Evolutionary conservation across 1,139 yeast genomes (phyloP), one percentile per base, ranked within the genome.

Genomic region (Scheffersomyces parashehatae): DNA sequence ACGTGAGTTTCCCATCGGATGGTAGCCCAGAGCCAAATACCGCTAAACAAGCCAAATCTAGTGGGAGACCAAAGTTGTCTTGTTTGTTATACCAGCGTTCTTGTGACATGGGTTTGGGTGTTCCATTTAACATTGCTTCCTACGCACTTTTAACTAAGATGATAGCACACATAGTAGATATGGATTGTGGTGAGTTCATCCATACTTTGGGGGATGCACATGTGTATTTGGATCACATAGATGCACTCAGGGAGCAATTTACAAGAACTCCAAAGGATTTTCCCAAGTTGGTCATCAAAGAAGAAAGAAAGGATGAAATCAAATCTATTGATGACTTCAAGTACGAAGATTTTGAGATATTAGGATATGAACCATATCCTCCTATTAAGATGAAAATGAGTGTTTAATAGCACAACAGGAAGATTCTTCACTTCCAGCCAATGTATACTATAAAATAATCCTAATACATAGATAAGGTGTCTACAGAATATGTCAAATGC

Each of bases 31-130:
- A 53, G 10, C 36, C 58, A 5, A 46, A 45, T 37, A 30, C 50
- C 3, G 31, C 36, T 5, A 56, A 58, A 36, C 59, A 46, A 48
- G 50, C 47, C 29, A 54, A 55, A 39, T 28, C 51, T 2, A 38
- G 47, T 4, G 41, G 52, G 4, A 81, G 68, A 56, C 95, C 95
- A 30, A 82, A 75, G 58, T 76, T 93, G 46, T 86, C 95, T 11
- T 95, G 99, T 64, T 79, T 86, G 48, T 73, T 93, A 70, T 93
- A 95, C 67, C 99, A 93, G 68, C 80, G 99, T 58, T 88, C 97
- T n/a, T 93, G 98, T 67, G 99, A 93, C 60, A 91, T 93, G 97
- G 99, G 99, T 0, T 78, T 93, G 31, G 99, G 99, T 10, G 98
- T 93, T 12, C 99, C 99, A 0, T 93, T 93, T 67, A 95, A 93